Percentiles rank a stretch among this genome's conserved stretches.
phyloP scores from a whole-genome alignment of 1,139 yeast species.

The Pneumocystis wakefieldiae region DNA sequence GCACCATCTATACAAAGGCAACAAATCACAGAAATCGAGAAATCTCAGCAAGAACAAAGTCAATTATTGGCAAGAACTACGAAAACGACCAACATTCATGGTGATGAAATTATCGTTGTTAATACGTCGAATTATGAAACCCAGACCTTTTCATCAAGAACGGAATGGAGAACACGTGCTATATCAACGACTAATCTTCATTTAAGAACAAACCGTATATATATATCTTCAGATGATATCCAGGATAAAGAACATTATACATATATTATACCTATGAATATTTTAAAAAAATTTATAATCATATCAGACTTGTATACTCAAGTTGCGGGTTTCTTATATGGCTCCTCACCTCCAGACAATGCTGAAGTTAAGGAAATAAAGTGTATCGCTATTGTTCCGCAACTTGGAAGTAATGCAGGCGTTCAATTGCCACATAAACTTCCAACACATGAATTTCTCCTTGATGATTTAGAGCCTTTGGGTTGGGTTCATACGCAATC shows the following conservation, averaged over 20 bases:
- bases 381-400: conserved; percentile 73
- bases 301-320: conserved; percentile 72
- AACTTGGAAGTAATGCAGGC: conserved; percentile 56
- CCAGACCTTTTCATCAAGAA: conserved; percentile 62
- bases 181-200: conserved; percentile 62
- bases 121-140: conserved; percentile 86
- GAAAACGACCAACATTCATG: conserved; percentile 79
- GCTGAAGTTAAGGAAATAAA: conserved; percentile 60
- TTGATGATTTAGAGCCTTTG: conserved; percentile 26
- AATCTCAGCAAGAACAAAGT: conserved; percentile 29
- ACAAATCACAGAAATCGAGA: conserved; percentile 63
- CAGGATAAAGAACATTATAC: conserved; percentile 44
- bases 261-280: conserved; percentile 66
- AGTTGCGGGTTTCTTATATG: conserved; percentile 69
- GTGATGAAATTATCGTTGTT: conserved; percentile 88
- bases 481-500: conserved; percentile 35
- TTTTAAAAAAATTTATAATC: conserved; percentile 61
- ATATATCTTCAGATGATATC: conserved; percentile 45
- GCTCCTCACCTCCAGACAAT: conserved; percentile 58
- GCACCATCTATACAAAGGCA: conserved; percentile 79
- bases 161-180: conserved; percentile 87
- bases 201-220: conserved; percentile 61
- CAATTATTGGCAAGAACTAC: conserved; percentile 68
- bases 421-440: conserved; percentile 35
- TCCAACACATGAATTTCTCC: conserved; percentile 20